Conservation (phyloP, 2,329 filamentous ascomycete genomes). For the Colletotrichum destructivum region DNA sequence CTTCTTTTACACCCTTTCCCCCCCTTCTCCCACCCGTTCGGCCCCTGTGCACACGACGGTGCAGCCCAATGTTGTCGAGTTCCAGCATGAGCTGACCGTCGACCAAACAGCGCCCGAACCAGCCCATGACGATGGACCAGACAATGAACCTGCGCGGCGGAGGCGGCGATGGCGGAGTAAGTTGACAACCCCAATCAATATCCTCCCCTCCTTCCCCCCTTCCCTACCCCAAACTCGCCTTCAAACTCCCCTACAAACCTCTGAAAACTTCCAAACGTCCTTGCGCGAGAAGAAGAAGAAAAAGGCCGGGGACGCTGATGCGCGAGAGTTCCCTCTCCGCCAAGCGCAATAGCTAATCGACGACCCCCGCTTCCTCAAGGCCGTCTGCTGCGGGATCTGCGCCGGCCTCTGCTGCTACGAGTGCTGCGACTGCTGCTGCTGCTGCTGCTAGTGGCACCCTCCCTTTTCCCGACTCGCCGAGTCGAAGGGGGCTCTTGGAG, state of each 20-base stretch:
- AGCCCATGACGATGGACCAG: conserved; percentile 53
- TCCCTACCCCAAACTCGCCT: not conserved
- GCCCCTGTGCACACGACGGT: too few relatives aligned
- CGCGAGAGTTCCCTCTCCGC: conserved; percentile 1
- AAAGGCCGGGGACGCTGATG: conserved; percentile 26
- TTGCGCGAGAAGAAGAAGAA: not conserved
- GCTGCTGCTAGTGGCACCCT: conserved; percentile 30
- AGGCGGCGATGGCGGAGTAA: conserved; percentile 54
- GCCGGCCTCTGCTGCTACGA: conserved; percentile 59
- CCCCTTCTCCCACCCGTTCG: too few relatives aligned
- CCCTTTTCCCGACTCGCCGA: too few relatives aligned
- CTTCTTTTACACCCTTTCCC: too few relatives aligned
- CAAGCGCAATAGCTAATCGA: conserved; percentile 26
- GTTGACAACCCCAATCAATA: conserved; percentile 15
- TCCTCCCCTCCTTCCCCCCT: not conserved
- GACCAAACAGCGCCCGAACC: conserved; percentile 48
- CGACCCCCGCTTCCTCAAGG: conserved; percentile 45
- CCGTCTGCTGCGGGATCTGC: conserved; percentile 58
- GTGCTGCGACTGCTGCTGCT: conserved; percentile 52
- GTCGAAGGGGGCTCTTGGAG: not conserved
- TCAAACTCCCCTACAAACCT: not conserved
- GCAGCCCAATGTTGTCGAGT: too few relatives aligned
- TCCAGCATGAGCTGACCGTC: not conserved
- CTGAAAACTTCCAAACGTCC: too few relatives aligned
- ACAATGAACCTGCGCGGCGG: conserved; percentile 53